phyloP scores from a whole-genome alignment of 495 filamentous ascomycete species.

The Talaromyces wortmannii region DNA sequence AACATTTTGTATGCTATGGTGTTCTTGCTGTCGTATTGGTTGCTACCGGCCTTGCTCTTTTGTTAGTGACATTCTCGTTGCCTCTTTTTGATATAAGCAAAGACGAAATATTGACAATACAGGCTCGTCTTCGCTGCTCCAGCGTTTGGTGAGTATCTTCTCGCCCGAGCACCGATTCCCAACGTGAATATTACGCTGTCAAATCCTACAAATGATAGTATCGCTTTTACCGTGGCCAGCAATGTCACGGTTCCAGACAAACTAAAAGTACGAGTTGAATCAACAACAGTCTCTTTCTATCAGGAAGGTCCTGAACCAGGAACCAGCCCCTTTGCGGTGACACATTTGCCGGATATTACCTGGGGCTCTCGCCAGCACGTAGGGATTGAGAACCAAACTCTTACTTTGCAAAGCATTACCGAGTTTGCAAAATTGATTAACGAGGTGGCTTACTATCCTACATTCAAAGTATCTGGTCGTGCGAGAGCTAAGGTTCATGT shows the following conservation, averaged over 20 bases:
- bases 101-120: too few relatives aligned
- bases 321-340: neutral
- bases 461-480: neutral
- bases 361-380: neutral
- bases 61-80: neutral
- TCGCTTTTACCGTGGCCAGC: neutral
- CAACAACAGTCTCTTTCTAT: neutral
- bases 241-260: neutral
- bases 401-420: neutral
- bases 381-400: neutral
- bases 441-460: neutral
- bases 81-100: too few relatives aligned
- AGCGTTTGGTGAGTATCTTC: neutral
- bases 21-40: neutral
- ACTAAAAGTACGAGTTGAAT: neutral
- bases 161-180: neutral
- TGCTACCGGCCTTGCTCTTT: neutral
- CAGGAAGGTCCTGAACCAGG: neutral
- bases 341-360: neutral
- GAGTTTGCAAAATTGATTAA: neutral
- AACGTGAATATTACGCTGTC: neutral
- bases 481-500: neutral
- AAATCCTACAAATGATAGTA: neutral
- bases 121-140: neutral
- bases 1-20: neutral